Base-by-base conservation (phyloP, 1,284 basidiomycete species). In the Xanthoconium separans region DNA sequence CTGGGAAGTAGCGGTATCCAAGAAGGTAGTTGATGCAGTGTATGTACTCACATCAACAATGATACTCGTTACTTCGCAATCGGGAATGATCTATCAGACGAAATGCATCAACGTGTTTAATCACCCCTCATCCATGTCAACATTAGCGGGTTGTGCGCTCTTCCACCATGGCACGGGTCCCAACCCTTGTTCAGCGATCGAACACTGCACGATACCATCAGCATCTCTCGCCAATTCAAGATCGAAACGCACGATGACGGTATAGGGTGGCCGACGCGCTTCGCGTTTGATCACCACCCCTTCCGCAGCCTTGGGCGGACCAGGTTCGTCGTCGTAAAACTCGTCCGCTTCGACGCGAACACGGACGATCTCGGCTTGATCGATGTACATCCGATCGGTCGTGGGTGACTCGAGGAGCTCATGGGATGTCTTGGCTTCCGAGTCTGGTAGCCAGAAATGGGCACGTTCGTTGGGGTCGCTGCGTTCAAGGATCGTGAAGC, bases 261-360 rank as follows among this genome's bases (percentile, higher is more conserved):
- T 85, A 70, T 91, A 94, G 0, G 90, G 89, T 3, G 89, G 78
- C 55, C 85, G 74, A 43, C 81, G 76, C 24, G 70, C 73, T 58
- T 84, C 82, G 29, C 72, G 70, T 59, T 76, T 75, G 6, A 80
- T 73, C 47, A 79, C 77, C 16, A 90, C 85, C 2, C 88, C 87
- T 53, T 90, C 85, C 3, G 79, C 72, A 40, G 83, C 84, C 65
- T 85, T 87, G 13, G 85, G 84, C 2, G 93, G 93, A 2, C 92
- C 91, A 0, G 95, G 95, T 64, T 95, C 91, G 59, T 93, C 85
- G 64, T 98, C 95, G 67, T 87, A 89, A 70, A 96, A 98, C 61
- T 91, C 87, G 64, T 96, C 91, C 3, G 81, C 78, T 68, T 96
- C 93, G 12, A 98, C 86, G 4, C 93, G 86, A 40, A 96, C 85